Base-by-base conservation (phyloP, 805 yeast genomes). In the Jamesozyma spencerorum region DNA sequence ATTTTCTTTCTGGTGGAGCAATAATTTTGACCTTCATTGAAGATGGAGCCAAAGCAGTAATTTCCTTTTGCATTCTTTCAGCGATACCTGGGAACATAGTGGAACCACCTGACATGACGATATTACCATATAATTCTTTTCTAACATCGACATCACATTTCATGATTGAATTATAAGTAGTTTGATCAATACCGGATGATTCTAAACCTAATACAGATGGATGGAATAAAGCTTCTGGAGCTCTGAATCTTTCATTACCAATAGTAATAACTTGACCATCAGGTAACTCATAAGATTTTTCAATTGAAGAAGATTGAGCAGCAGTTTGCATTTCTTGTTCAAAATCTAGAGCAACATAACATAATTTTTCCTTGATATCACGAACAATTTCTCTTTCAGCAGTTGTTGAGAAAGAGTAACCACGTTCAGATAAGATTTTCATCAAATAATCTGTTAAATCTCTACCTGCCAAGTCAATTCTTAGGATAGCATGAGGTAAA, bases 21-120 rank as follows among this genome's bases (percentile, higher is more conserved):
- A 84, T 84, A 68, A 92, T 88, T 84, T 92, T 92, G 66, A 92
- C 95, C 87, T 92, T 92, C 97, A 92, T 92, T 48, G 97, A 86
- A 58, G 97, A 85, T 72, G 97, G 97, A 66, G 98, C 98, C 76
- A 92, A 81, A 60, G 97, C 95, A 60, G 97, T 86, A 65, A 92
- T 87, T 77, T 92, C 98, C 85, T 90, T 90, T 79, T 90, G 97
- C 95, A 92, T 86, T 79, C 98, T 90, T 80, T 92, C 97, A 71
- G 97, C 97, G 70, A 92, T 88, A 77, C 98, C 98, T 73, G 97
- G 97, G 95, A 87, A 92, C 97, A 92, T 87, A 59, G 98, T 92
- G 62, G 97, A 88, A 84, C 98, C 98, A 79, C 98, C 98, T 57
- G 97, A 88, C 92, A 92, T 83, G 68, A 92, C 98, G 65, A 92